These are phyloP conservation scores for Phytophthora capsici DNA, from an alignment of 352 stramenopile genomes.

Conservation along the genomic window DNA sequence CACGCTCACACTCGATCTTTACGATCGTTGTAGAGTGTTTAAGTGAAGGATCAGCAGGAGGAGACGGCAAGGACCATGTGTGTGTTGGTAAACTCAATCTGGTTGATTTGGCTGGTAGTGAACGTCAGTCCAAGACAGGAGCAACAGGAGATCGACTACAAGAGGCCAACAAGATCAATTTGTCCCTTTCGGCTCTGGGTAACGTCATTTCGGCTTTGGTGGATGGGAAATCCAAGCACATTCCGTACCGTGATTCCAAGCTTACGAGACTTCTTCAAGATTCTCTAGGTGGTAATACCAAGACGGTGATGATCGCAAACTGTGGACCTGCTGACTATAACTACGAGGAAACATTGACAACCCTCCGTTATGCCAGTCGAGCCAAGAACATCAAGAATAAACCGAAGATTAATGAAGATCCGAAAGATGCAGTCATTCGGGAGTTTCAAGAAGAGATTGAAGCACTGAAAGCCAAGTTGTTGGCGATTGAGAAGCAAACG, in stretches of 20 bases:
- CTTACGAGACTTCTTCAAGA: constrained; percentile 97
- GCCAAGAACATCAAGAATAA: constrained; percentile 99
- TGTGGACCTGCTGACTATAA: constrained; percentile 98
- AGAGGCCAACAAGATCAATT: constrained; percentile 86
- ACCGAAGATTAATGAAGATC: constrained; percentile 98
- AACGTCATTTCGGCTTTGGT: constrained; percentile 90
- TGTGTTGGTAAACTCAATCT: constrained; percentile 97
- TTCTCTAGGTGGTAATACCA: constrained; percentile 97
- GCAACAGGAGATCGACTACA: constrained; percentile 74
- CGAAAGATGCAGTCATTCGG: constrained; percentile 97
- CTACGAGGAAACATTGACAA: constrained; percentile 95
- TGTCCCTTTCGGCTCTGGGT: constrained; percentile 80
- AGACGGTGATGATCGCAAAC: constrained; percentile 99
- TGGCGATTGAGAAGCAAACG: constrained; percentile 61
- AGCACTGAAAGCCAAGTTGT: constrained; percentile 88
- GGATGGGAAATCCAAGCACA: constrained; percentile 86
- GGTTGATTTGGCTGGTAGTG: constrained; percentile 80
- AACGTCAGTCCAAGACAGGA: constrained; percentile 78
- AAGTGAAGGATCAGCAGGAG: constrained; percentile 53
- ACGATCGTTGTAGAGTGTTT: constrained; percentile 95
- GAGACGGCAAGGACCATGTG: constrained; percentile 92
- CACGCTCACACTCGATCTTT: constrained; percentile 98
- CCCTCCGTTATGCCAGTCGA: constrained; percentile 96
- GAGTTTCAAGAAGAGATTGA: constrained; percentile 98
- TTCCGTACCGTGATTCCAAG: constrained; percentile 95